Percentiles rank a stretch among this genome's conserved stretches.
These are phyloP conservation scores for Pichia sp. DNA, from an alignment of 1,139 yeast genomes.

Conservation along the genomic window DNA sequence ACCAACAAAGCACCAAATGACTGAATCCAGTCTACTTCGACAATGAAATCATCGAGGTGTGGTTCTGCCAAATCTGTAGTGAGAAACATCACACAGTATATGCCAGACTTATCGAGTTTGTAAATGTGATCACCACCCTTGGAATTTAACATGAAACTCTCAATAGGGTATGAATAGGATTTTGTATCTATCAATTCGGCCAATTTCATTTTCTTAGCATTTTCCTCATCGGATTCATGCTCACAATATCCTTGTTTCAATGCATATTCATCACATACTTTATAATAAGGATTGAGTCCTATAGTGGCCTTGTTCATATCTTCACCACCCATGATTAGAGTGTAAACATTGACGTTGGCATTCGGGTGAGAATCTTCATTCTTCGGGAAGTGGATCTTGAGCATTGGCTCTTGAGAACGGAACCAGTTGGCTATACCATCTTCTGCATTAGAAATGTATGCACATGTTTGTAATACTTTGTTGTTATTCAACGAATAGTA, in stretches of 20 bases:
- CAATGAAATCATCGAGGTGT: conserved; percentile 8
- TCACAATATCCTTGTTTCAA: conserved; percentile 17
- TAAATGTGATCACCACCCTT: conserved; percentile 11
- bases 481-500: conserved; percentile 16
- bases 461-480: conserved; percentile 24
- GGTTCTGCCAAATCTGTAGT: conserved; percentile 15
- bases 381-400: conserved; percentile 15
- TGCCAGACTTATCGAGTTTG: conserved; percentile 15
- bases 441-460: conserved; percentile 23
- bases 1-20: conserved; percentile 24
- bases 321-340: conserved; percentile 19
- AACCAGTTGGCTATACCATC: conserved; percentile 10
- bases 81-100: conserved; percentile 22
- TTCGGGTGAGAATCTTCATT: background rate
- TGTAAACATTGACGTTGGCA: conserved; percentile 14
- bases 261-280: conserved; percentile 27
- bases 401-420: conserved; percentile 2
- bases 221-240: conserved; percentile 13
- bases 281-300: conserved; percentile 19
- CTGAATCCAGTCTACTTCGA: conserved; percentile 25
- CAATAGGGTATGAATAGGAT: conserved; percentile 13
- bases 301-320: conserved; percentile 20
- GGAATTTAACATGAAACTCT: conserved; percentile 13
- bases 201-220: conserved; percentile 11
- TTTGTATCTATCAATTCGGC: conserved; percentile 16